Percentiles rank a stretch among this genome's conserved stretches.
Conservation (phyloP, 2,329 filamentous ascomycete species). For the Verticillium zaregamsianum region DNA sequence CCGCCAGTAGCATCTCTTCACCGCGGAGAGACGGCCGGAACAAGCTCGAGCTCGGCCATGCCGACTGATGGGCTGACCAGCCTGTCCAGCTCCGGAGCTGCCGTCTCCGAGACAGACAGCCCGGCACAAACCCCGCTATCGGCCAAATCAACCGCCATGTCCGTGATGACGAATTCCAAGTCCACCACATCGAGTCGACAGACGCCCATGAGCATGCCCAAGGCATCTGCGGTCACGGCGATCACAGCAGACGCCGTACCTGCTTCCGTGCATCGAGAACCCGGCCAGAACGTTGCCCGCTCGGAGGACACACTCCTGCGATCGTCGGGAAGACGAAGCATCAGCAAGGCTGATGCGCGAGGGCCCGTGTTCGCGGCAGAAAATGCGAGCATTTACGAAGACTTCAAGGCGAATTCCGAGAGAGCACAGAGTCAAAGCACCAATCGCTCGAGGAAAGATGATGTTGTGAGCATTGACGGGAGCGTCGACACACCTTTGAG, state of each 20-base stretch:
- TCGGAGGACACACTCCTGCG: constrained; percentile 39
- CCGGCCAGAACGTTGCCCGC: constrained; percentile 34
- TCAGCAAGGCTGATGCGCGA: constrained; percentile 37
- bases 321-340: constrained; percentile 33
- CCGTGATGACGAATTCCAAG: constrained; percentile 41
- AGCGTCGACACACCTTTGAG: constrained; percentile 39
- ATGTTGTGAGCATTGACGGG: constrained; percentile 40
- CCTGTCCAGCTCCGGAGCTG: constrained; percentile 29
- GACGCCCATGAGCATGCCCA: constrained; percentile 36
- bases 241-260: constrained; percentile 44
- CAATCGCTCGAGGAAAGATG: constrained; percentile 33
- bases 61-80: constrained; percentile 30
- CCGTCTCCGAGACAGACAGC: constrained; percentile 30
- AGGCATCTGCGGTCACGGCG: constrained; percentile 34
- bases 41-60: constrained; percentile 23
- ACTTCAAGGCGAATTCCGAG: not conserved
- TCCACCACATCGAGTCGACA: constrained; percentile 33
- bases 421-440: constrained; percentile 12
- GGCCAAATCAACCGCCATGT: constrained; percentile 45
- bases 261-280: constrained; percentile 45
- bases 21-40: constrained; percentile 33
- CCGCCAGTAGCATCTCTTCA: constrained; percentile 30
- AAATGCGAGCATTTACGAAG: constrained; percentile 34
- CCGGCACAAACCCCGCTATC: constrained; percentile 36
- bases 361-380: constrained; percentile 29